Base-by-base conservation (phyloP, 179 eudicot species). In the Corrigiola litoralis region DNA sequence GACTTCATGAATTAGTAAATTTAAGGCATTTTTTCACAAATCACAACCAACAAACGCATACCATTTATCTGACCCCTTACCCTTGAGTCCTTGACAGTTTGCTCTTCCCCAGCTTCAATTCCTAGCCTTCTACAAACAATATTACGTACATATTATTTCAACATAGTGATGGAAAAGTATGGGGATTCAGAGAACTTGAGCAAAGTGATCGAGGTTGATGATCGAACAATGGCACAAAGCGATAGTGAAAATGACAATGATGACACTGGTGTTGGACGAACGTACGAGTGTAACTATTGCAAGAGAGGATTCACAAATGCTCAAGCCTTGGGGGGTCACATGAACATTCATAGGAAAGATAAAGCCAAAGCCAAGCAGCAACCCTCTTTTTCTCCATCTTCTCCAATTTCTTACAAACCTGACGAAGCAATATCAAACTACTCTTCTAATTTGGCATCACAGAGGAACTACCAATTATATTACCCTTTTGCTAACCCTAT, bases 271-370 rank as follows among this genome's bases (percentile, higher is more conserved):
- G 23, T 65, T 12, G 72, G 75, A 17, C 37, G 80, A 31, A 68
- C 58, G 1, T 80, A 73, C 16, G 81, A 80, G 42, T 90, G 99
- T 74, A 77, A 56, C 58, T 94, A 82, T 20, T 90, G 99, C 79
- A 90, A 94, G 64, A 90, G 99, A 71, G 97, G 89, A 12, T 92
- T 90, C 76, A 90, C 81, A 53, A 85, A 89, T 66, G 95, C 99
- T 76, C 97, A 90, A 78, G 95, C 99, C 28, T 83, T 92, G 41
- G 98, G 96, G 28, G 96, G 95, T 4, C 95, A 89, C 79, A 92
- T 92, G 96, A 90, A 92, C 77, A 89, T 90, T 59, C 99, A 94
- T 42, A 76, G 95, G 69, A 90, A 85, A 71, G 95, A 87, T 6
- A 86, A 86, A 38, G 88, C 91, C 2, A 84, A 83, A 65, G 31